Evolutionary conservation across 2,329 filamentous ascomycete species (phyloP).

Genomic region (Trichoderma gracile): DNA sequence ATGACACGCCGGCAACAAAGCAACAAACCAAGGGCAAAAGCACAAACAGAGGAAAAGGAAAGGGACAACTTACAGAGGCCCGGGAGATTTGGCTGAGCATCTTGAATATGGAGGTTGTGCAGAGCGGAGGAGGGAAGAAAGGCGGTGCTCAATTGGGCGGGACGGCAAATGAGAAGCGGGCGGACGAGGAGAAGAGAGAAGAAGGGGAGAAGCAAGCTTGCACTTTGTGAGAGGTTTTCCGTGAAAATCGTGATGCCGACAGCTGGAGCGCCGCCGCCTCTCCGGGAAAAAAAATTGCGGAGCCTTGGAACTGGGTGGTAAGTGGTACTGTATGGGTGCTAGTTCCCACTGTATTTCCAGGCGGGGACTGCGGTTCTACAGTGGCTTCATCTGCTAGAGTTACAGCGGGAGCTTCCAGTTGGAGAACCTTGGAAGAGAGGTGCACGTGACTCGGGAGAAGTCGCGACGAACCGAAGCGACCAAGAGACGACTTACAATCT

Average conservation of each 20-base stretch:
- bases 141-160: conserved; percentile 47
- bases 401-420: background rate
- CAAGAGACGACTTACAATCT: too few species aligned
- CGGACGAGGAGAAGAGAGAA: background rate
- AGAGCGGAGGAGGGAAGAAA: conserved; percentile 40
- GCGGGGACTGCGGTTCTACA: background rate
- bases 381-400: background rate
- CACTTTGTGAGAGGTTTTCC: conserved; percentile 52
- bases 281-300: too few species aligned
- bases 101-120: conserved; percentile 43
- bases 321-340: background rate
- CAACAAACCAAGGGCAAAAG: too few species aligned
- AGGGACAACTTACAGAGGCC: conserved; percentile 52
- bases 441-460: conserved; percentile 25
- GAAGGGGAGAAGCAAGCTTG: conserved; percentile 36
- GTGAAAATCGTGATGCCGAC: conserved; percentile 48
- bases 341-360: background rate
- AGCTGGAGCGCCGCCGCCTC: conserved; percentile 28
- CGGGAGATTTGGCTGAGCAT: conserved; percentile 60
- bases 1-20: too few species aligned
- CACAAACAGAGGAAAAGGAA: background rate
- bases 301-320: conserved; percentile 2
- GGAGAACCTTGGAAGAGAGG: too few species aligned
- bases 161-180: background rate
- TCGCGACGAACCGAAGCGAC: background rate